Conservation (phyloP, 2,329 filamentous ascomycete species). For the Exophiala viscosa region DNA sequence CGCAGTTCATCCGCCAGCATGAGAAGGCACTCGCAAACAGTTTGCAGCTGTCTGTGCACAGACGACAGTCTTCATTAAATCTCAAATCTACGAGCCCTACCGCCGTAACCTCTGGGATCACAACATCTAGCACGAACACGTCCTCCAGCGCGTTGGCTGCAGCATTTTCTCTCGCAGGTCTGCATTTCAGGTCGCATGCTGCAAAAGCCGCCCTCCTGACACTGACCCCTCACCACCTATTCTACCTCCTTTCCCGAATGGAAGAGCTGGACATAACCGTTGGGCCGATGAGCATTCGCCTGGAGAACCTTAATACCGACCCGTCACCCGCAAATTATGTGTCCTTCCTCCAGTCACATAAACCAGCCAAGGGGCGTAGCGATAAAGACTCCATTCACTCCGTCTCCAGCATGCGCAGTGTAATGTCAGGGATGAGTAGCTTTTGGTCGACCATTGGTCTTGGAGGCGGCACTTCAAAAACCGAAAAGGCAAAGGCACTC, state of each 20-base stretch:
- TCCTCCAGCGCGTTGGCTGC: conserved; percentile 71
- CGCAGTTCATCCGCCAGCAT: conserved; percentile 92
- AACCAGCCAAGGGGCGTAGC: conserved; percentile 73
- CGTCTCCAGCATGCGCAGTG: conserved; percentile 92
- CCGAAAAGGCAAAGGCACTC: conserved; percentile 83
- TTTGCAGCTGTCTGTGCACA: conserved; percentile 65
- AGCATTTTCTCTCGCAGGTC: conserved; percentile 78
- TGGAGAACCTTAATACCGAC: conserved; percentile 91
- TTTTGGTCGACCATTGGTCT: conserved; percentile 88
- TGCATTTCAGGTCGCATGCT: conserved; percentile 78
- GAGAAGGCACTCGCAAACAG: conserved; percentile 97
- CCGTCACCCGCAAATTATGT: conserved; percentile 87
- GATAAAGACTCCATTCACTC: conserved; percentile 92
- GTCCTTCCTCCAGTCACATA: conserved; percentile 71
- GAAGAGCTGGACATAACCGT: conserved; percentile 88
- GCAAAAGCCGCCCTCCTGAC: conserved; percentile 89
- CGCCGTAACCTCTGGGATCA: conserved; percentile 58
- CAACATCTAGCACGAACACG: conserved; percentile 52
- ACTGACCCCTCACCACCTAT: conserved; percentile 91
- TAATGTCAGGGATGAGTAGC: conserved; percentile 94
- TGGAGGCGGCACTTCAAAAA: conserved; percentile 71
- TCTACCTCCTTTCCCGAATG: conserved; percentile 92
- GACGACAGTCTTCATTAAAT: conserved; percentile 64
- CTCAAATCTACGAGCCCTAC: conserved; percentile 54
- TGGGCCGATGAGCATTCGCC: conserved; percentile 90